Evolutionary conservation across 1,139 yeast species (phyloP), one percentile per base, ranked within the genome.

Genomic region (Candida neerlandica): DNA sequence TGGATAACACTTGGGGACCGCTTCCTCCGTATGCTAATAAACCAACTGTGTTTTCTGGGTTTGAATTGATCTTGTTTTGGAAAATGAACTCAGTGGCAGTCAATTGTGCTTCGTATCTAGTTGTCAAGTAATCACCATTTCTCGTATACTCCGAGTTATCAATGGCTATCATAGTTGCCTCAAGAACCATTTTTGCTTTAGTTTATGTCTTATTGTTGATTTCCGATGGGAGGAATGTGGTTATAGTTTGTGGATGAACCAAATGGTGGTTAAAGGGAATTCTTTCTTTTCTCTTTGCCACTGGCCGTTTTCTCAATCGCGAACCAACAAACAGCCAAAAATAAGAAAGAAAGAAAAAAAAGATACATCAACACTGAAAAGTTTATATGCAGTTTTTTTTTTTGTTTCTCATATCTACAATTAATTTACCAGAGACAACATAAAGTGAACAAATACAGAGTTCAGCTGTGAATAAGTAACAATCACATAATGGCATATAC

Each of bases 121-220:
- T 86, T 27, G 96, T 85, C 44, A 90, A 79, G 64, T 86, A 95
- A 68, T 95, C 99, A 39, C 98, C 99, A 66, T 94, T 94, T 63
- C 99, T 81, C 83, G 92, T 89, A 69, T 80, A 94, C 72, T 95
- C 99, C 52, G 97, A 90, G 78, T 91, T 92, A 73, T 95, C 99
- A 63, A 94, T 82, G 61, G 91, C 90, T 57, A 94, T 82, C 89
- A 94, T 92, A 16, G 97, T 89, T 55, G 99, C 98, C 73, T 94
- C 98, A 63, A 92, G 82, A 57, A 86, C 97, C 97, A 90, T 90
- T 46, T 55, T 68, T 60, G 14, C 34, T 30, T 29, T 14, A n/a
- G 41, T 33, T 9, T 33, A 9, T 33, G 27, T 21, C n/a, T 19
- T 40, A 23, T 29, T 18, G 23, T 14, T 37, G 11, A 19, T 5